Evolutionary conservation across 495 filamentous ascomycete genomes (phyloP).

Genomic region (Aspergillus hancockii): DNA sequence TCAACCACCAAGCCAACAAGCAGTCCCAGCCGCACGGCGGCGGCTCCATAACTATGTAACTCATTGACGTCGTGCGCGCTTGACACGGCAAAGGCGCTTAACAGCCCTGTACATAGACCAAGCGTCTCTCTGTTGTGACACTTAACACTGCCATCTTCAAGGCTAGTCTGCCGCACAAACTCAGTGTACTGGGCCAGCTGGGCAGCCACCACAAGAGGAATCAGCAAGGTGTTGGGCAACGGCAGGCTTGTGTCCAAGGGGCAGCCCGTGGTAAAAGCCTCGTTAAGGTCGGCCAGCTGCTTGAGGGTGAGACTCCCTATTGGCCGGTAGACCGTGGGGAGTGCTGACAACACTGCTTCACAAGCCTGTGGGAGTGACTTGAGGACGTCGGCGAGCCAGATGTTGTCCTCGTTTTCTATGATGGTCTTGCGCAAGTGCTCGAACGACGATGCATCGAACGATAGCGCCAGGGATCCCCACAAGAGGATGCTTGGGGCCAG

Average conservation of each 20-base stretch:
- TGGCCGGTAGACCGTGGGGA: neutral
- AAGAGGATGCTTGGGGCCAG: too few relatives aligned
- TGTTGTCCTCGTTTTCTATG: neutral
- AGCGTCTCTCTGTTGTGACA: slow-evolving; percentile 25
- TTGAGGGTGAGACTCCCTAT: neutral
- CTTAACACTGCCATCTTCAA: slow-evolving; percentile 2
- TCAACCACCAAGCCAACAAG: slow-evolving; percentile 36
- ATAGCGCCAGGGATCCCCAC: slow-evolving; percentile 4
- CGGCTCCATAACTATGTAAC: slow-evolving; percentile 29
- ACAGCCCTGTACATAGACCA: slow-evolving; percentile 43
- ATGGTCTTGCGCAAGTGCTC: neutral
- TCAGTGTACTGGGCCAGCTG: slow-evolving; percentile 33
- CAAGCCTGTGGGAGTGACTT: neutral
- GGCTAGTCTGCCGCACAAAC: slow-evolving; percentile 14
- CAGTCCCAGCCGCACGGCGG: slow-evolving; percentile 35
- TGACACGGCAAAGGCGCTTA: slow-evolving; percentile 37
- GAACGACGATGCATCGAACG: neutral
- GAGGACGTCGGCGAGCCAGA: neutral
- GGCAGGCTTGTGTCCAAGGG: neutral
- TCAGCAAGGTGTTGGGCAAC: slow-evolving; percentile 32
- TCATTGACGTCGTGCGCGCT: slow-evolving; percentile 18
- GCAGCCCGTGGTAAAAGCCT: neutral
- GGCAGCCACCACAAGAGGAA: slow-evolving; percentile 29
- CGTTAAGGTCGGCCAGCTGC: too few relatives aligned
- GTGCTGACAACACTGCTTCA: neutral